phyloP scores from a whole-genome alignment of 345 rosid species.

The Salix caprea region DNA sequence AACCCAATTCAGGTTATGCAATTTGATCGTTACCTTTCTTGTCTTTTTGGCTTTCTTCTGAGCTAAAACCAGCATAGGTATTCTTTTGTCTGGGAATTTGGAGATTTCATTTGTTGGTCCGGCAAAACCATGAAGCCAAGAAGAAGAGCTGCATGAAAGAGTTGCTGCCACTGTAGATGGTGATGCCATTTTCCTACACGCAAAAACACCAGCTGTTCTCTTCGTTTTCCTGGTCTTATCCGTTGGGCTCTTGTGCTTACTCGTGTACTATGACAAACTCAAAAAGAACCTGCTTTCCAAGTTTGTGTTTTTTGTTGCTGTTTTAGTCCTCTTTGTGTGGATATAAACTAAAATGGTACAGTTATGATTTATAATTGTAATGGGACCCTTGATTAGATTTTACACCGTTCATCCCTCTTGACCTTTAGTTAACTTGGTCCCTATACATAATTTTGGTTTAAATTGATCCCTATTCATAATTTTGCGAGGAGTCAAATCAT shows the following conservation, averaged over 20 bases:
- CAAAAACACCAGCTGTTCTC: neutral
- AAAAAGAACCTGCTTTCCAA: neutral
- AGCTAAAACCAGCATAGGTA: conserved; percentile 38
- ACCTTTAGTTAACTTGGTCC: neutral
- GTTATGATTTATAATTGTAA: neutral
- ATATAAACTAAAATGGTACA: neutral
- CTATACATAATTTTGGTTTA: neutral
- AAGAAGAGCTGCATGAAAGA: conserved; percentile 64
- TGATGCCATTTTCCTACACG: conserved; percentile 33
- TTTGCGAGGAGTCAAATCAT: no score
- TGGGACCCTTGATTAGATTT: neutral
- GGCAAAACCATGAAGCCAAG: conserved; percentile 39
- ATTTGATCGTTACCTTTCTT: conserved; percentile 48
- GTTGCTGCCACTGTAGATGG: conserved; percentile 41
- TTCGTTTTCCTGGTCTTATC: conserved; percentile 18
- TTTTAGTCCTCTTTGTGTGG: neutral
- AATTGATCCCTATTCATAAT: neutral
- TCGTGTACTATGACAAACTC: no score
- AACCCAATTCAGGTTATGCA: conserved; percentile 7
- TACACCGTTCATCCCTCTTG: neutral
- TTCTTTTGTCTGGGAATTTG: conserved; percentile 35
- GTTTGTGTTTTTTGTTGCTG: neutral
- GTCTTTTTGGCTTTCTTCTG: conserved; percentile 77
- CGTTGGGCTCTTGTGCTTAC: neutral
- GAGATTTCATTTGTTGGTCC: conserved; percentile 35